Conservation (phyloP, 495 filamentous ascomycete genomes). For the Lentithecium fluviatile region DNA sequence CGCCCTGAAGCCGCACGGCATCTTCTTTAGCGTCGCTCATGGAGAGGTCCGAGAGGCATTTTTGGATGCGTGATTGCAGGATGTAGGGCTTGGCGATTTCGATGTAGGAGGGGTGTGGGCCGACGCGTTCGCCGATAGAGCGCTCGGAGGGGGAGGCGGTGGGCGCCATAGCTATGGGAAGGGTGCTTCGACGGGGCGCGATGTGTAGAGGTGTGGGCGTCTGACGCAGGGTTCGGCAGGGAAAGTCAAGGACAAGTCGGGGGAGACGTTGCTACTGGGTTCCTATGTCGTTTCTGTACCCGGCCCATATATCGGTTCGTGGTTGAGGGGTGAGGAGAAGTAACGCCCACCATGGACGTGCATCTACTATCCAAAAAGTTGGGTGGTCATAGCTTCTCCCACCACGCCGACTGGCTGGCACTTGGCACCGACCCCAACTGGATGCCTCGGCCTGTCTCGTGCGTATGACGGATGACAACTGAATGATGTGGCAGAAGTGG, state of each 20-base stretch:
- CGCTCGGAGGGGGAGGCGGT: slow-evolving; percentile 8
- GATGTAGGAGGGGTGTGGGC: slow-evolving; percentile 70
- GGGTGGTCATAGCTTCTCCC: slow-evolving; percentile 8
- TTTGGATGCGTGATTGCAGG: slow-evolving; percentile 61
- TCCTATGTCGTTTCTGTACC: too few species aligned
- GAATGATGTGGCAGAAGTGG: neutral
- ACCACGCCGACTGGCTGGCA: too few species aligned
- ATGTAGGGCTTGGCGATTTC: slow-evolving; percentile 68
- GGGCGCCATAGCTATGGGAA: slow-evolving; percentile 20
- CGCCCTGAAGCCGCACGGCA: slow-evolving; percentile 67
- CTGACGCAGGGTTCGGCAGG: too few species aligned
- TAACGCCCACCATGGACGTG: neutral
- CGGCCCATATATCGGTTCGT: too few species aligned
- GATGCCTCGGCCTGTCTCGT: too few species aligned
- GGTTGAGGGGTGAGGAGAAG: too few species aligned
- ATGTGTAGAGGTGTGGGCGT: neutral
- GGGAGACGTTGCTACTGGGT: too few species aligned
- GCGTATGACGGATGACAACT: too few species aligned
- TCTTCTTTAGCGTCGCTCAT: slow-evolving; percentile 66
- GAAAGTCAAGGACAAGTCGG: too few species aligned
- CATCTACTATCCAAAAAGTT: neutral
- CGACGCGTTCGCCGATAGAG: slow-evolving; percentile 30
- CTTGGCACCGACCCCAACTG: too few species aligned
- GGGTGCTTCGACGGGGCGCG: neutral
- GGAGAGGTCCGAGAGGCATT: slow-evolving; percentile 55